Conservation (phyloP, 257 asterid genomes). For the Coffea eugenioides region DNA sequence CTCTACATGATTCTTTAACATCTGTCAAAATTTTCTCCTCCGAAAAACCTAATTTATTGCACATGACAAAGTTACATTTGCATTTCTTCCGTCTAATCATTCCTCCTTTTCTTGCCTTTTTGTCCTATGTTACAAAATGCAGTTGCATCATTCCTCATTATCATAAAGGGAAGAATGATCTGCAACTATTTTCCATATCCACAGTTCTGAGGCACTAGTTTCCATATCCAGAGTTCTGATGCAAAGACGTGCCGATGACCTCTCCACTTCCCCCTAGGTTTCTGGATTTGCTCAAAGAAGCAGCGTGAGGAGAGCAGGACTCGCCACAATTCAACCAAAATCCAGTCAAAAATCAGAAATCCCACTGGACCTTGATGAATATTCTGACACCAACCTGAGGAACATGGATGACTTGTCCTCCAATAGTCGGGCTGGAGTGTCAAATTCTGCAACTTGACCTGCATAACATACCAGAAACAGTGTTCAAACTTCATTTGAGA, state of each 20-base stretch:
- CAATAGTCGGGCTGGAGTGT: conserved; percentile 75
- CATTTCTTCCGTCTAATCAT: conserved; percentile 25
- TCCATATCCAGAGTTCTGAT: not conserved
- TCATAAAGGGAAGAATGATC: not conserved
- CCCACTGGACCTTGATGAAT: conserved; percentile 76
- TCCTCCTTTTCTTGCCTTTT: conserved; percentile 24
- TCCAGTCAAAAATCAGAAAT: conserved; percentile 48
- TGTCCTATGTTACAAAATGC: conserved; percentile 46
- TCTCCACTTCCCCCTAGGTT: not conserved
- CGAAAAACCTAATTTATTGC: conserved; percentile 31
- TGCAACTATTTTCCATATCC: not conserved
- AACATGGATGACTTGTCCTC: conserved; percentile 98
- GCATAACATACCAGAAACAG: conserved; percentile 15
- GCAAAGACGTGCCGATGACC: not conserved
- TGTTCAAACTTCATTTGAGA: not conserved
- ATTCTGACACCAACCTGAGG: conserved; percentile 84
- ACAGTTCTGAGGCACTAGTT: too few species aligned
- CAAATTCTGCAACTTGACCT: conserved; percentile 97
- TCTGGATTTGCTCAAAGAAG: not conserved
- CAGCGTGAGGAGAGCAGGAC: not conserved
- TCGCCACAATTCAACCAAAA: not conserved
- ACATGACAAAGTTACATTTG: conserved; percentile 32
- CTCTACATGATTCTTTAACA: conserved; percentile 21
- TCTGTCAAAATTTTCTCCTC: conserved; percentile 34
- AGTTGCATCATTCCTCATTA: conserved; percentile 26